These are phyloP conservation scores for Zelonia costaricensis DNA, from an alignment of 208 protist species.

Conservation along the genomic window DNA sequence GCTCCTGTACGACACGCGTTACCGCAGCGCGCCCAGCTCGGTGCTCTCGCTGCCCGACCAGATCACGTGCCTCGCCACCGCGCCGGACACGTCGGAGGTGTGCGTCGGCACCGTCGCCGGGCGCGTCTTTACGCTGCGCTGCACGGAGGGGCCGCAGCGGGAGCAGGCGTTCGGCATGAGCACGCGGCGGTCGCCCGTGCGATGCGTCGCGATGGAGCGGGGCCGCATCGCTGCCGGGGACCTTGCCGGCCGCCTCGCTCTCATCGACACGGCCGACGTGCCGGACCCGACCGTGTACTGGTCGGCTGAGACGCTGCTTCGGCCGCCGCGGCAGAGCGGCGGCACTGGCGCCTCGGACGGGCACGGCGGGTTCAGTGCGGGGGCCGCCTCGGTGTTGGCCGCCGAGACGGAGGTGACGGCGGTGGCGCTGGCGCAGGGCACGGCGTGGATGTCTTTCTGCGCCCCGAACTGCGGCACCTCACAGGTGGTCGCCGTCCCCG, in stretches of 20 bases:
- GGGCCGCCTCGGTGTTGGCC: neutral
- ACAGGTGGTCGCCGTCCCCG: slow-evolving; percentile 45
- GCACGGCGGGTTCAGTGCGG: neutral
- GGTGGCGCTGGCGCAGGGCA: slow-evolving; percentile 31
- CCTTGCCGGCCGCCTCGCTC: slow-evolving; percentile 35
- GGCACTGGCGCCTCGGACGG: neutral
- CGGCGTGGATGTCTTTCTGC: slow-evolving; percentile 47
- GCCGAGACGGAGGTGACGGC: slow-evolving; percentile 39
- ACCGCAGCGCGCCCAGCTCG: slow-evolving; percentile 16
- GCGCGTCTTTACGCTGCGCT: slow-evolving; percentile 60
- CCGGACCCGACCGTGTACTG: slow-evolving; percentile 54
- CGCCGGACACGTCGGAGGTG: slow-evolving; percentile 26
- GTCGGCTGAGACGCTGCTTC: slow-evolving; percentile 36
- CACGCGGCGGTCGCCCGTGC: slow-evolving; percentile 41
- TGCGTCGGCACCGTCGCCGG: slow-evolving; percentile 60
- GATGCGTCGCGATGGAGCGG: slow-evolving; percentile 25
- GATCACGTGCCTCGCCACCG: slow-evolving; percentile 39
- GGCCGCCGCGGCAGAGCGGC: slow-evolving; percentile 6
- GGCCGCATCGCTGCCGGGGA: slow-evolving; percentile 53
- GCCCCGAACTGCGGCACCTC: slow-evolving; percentile 22
- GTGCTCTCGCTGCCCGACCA: slow-evolving; percentile 62
- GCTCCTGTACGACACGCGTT: slow-evolving; percentile 55
- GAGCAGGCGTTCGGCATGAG: slow-evolving; percentile 66
- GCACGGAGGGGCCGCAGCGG: slow-evolving; percentile 30
- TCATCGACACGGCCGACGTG: slow-evolving; percentile 52